These are phyloP conservation scores for Wickerhamiella lipophila DNA, from an alignment of 805 yeast genomes.

Conservation along the genomic window DNA sequence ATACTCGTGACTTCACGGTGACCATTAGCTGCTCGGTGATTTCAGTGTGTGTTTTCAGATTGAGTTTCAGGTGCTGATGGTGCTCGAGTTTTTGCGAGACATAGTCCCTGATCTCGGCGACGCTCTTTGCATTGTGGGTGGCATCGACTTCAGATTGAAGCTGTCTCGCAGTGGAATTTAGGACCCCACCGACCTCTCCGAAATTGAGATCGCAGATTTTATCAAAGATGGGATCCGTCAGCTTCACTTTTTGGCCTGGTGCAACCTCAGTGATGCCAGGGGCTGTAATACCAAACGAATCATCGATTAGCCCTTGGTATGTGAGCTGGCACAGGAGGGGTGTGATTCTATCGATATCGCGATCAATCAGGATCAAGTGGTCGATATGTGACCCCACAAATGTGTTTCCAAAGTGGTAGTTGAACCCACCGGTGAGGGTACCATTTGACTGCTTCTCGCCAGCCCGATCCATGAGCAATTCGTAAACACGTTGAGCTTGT, in stretches of 20 bases:
- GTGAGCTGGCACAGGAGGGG: slow-evolving; percentile 65
- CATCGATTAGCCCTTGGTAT: slow-evolving; percentile 73
- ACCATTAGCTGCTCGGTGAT: slow-evolving; percentile 55
- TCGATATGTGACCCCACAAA: slow-evolving; percentile 28
- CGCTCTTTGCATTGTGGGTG: slow-evolving; percentile 43
- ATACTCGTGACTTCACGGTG: slow-evolving; percentile 31
- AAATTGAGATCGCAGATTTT: slow-evolving; percentile 57
- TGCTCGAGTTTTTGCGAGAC: slow-evolving; percentile 51
- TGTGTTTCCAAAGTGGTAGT: slow-evolving; percentile 23
- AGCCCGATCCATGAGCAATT: slow-evolving; percentile 28
- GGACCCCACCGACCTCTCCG: slow-evolving; percentile 59
- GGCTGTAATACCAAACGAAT: slow-evolving; percentile 39
- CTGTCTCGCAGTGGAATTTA: slow-evolving; percentile 57
- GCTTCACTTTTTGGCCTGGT: slow-evolving; percentile 10
- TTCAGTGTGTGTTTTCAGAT: slow-evolving; percentile 58
- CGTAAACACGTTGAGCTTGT: slow-evolving; percentile 38
- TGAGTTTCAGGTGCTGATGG: slow-evolving; percentile 53
- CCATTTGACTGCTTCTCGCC: slow-evolving; percentile 25
- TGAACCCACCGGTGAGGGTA: slow-evolving; percentile 19
- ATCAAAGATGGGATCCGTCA: slow-evolving; percentile 17
- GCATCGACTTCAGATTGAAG: slow-evolving; percentile 58
- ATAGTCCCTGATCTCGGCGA: slow-evolving; percentile 54
- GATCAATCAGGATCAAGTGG: slow-evolving; percentile 66
- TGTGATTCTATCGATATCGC: slow-evolving; percentile 62
- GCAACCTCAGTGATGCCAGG: slow-evolving; percentile 24